These are phyloP conservation scores for Aspergillus puulaauensis DNA, from an alignment of 2,329 filamentous ascomycete genomes.

Conservation along the genomic window DNA sequence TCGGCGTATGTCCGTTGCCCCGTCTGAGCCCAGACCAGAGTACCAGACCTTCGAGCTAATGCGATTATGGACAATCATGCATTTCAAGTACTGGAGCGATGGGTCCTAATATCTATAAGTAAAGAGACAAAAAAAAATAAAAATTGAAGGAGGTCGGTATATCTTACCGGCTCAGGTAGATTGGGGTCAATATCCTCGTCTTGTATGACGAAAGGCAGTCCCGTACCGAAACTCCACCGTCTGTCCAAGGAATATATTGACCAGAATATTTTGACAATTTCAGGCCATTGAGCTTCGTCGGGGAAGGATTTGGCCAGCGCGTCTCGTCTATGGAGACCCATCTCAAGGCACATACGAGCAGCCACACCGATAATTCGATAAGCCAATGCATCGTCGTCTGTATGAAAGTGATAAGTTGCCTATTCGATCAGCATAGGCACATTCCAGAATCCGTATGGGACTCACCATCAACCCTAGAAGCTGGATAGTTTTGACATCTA, in stretches of 20 bases:
- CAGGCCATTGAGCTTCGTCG: constrained; percentile 66
- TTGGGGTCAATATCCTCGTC: constrained; percentile 81
- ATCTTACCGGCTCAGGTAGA: constrained; percentile 71
- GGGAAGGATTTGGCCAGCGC: constrained; percentile 67
- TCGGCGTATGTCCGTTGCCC: constrained; percentile 64
- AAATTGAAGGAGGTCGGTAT: neutral
- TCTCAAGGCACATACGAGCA: constrained; percentile 72
- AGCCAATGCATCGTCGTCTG: constrained; percentile 79
- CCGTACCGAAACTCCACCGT: constrained; percentile 86
- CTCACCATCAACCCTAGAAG: constrained; percentile 53
- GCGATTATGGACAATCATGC: constrained; percentile 81
- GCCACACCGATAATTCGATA: constrained; percentile 87
- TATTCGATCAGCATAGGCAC: constrained; percentile 29
- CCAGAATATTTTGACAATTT: constrained; percentile 77
- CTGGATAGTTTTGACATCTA: constrained; percentile 59
- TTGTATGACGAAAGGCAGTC: constrained; percentile 80
- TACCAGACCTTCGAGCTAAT: constrained; percentile 86
- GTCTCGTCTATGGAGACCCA: constrained; percentile 79
- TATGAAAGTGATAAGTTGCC: constrained; percentile 79
- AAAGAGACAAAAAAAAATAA: neutral
- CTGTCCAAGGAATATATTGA: constrained; percentile 81
- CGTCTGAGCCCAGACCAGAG: constrained; percentile 69
- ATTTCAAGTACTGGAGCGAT: constrained; percentile 68
- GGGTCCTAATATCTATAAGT: constrained; percentile 34
- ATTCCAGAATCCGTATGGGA: neutral